These are phyloP conservation scores for Nadsonia starkeyi-henricii DNA, from an alignment of 1,139 yeast genomes.

Conservation along the genomic window DNA sequence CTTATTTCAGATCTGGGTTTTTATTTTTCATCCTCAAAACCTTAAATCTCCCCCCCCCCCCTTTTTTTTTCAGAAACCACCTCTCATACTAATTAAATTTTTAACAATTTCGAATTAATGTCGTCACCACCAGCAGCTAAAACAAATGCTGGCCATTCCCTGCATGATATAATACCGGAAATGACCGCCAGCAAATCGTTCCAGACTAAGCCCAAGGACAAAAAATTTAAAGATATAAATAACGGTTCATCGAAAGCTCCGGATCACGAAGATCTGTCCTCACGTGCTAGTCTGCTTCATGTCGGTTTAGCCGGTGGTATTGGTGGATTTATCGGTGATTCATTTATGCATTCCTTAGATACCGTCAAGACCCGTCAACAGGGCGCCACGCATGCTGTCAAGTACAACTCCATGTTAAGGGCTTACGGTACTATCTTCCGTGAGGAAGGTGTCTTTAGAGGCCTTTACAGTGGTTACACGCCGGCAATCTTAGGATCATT, in stretches of 20 bases:
- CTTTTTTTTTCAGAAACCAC: no score
- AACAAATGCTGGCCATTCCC: not conserved
- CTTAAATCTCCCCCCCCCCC: no score
- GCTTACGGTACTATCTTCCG: conserved; percentile 60
- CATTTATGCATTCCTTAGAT: conserved; percentile 87
- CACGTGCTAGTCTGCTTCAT: not conserved
- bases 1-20: no score
- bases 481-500: conserved; percentile 81
- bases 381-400: conserved; percentile 58
- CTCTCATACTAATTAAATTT: no score
- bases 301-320: conserved; percentile 61
- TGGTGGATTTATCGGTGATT: conserved; percentile 90
- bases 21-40: no score
- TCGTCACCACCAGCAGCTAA: not conserved
- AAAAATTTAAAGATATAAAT: conserved; percentile 2
- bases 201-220: not conserved
- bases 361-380: conserved; percentile 96
- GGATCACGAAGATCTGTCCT: conserved; percentile 3
- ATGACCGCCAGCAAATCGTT: not conserved
- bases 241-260: conserved; percentile 12
- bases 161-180: conserved; percentile 6
- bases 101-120: no score
- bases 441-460: conserved; percentile 77
- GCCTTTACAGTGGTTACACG: conserved; percentile 80
- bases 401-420: conserved; percentile 52